A percentile compares a stretch with the other conserved stretches of the same genome.
phyloP scores from a whole-genome alignment of 2,329 filamentous ascomycete species.

The Fonsecaea multimorphosa region DNA sequence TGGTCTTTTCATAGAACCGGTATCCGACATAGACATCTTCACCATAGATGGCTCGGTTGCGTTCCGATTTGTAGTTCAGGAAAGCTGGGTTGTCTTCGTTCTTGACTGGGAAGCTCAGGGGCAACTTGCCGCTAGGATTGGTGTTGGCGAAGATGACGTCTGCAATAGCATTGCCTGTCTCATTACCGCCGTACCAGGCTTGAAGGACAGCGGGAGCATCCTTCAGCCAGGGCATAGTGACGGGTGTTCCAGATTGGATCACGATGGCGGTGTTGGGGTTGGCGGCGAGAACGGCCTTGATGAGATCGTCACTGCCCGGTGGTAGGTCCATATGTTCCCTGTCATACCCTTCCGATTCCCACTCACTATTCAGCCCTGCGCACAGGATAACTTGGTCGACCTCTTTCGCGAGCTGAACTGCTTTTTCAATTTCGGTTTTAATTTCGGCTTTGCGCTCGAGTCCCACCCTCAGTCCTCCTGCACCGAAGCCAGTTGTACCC shows the following conservation, averaged over 20 bases:
- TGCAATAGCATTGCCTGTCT: conserved; percentile 80
- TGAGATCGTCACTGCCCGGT: conserved; percentile 59
- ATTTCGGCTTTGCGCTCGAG: conserved; percentile 64
- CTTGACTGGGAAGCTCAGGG: conserved; percentile 72
- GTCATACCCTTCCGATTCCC: conserved; percentile 77
- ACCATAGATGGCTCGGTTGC: conserved; percentile 74
- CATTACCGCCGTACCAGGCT: conserved; percentile 87
- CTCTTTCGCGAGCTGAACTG: conserved; percentile 69
- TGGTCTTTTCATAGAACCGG: conserved; percentile 76
- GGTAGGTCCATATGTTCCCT: conserved; percentile 64
- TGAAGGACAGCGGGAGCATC: conserved; percentile 67
- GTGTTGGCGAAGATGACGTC: conserved; percentile 76
- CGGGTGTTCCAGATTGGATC: conserved; percentile 76
- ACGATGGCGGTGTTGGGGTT: conserved; percentile 76
- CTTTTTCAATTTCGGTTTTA: conserved; percentile 67
- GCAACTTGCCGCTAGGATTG: conserved; percentile 77
- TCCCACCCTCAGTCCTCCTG: conserved; percentile 67
- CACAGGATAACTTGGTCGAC: conserved; percentile 80
- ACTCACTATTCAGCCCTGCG: conserved; percentile 78
- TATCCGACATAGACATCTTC: conserved; percentile 85
- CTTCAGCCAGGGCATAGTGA: conserved; percentile 57
- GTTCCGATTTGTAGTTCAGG: conserved; percentile 74
- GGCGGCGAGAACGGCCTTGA: conserved; percentile 67
- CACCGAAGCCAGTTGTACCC: conserved; percentile 58
- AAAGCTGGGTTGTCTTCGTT: conserved; percentile 76